A percentile compares a stretch with the other conserved stretches of the same genome.
These are phyloP conservation scores for Kazachstania sp. DNA, from an alignment of 1,139 yeast species.

Conservation along the genomic window DNA sequence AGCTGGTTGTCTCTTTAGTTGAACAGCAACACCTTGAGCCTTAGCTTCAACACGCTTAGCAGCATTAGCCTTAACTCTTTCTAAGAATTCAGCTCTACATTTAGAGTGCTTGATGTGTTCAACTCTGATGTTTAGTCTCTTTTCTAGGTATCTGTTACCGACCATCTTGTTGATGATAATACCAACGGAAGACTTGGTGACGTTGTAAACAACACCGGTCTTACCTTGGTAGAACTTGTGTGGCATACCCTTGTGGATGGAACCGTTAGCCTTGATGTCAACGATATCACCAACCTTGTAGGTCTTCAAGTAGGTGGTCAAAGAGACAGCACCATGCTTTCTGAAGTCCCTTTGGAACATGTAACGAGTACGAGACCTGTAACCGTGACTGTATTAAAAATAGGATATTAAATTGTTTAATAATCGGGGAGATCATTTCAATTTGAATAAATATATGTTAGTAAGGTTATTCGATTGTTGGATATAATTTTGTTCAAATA, in stretches of 20 bases:
- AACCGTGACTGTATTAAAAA: constrained; percentile 69
- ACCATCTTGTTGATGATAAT: constrained; percentile 96
- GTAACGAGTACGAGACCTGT: constrained; percentile 99
- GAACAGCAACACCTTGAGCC: constrained; percentile 83
- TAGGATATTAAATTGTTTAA: neutral
- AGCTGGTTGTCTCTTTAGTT: constrained; percentile 97
- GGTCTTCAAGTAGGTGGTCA: constrained; percentile 94
- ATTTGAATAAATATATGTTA: neutral
- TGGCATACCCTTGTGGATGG: constrained; percentile 99
- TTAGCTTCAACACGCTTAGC: constrained; percentile 90
- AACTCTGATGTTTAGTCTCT: constrained; percentile 96
- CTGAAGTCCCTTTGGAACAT: constrained; percentile 99
- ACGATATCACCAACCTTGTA: constrained; percentile 99
- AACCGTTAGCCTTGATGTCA: constrained; percentile 98
- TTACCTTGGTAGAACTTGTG: constrained; percentile 99
- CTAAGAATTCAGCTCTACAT: constrained; percentile 98
- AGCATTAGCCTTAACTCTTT: constrained; percentile 97
- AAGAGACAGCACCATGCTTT: constrained; percentile 91
- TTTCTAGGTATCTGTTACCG: constrained; percentile 97
- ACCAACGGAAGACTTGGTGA: constrained; percentile 97
- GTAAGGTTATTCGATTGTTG: neutral
- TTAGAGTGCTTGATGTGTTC: constrained; percentile 99
- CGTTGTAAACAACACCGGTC: constrained; percentile 98
- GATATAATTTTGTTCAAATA: neutral
- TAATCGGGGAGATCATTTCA: neutral